A percentile compares a stretch with the other conserved stretches of the same genome.
These are phyloP conservation scores for Rhodocollybia butyracea DNA, from an alignment of 768 basidiomycete species.

Conservation along the genomic window DNA sequence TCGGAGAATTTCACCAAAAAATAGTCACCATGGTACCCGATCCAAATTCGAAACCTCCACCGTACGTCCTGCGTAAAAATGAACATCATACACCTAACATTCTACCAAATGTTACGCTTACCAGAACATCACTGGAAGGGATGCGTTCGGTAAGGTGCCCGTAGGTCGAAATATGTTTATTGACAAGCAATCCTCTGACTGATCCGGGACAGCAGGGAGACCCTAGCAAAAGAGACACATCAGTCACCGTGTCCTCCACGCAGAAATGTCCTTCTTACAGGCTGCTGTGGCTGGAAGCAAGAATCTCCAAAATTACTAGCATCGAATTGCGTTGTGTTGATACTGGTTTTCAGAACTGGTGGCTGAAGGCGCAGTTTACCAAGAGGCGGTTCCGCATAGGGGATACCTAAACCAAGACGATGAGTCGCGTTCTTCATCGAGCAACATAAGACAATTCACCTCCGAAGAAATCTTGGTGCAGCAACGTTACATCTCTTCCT, in stretches of 20 bases:
- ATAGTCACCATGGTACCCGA: too few relatives aligned
- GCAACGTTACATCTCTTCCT: constrained; percentile 29
- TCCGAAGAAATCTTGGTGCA: constrained; percentile 46
- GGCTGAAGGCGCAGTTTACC: constrained; percentile 43
- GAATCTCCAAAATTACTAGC: constrained; percentile 44
- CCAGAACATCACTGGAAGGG: constrained; percentile 32
- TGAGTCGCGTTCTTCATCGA: not conserved
- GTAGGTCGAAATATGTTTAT: constrained; percentile 55
- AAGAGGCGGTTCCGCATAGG: constrained; percentile 52
- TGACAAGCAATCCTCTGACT: constrained; percentile 59
- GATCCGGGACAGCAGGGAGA: constrained; percentile 18
- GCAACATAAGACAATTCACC: constrained; percentile 23
- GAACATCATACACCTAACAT: not conserved
- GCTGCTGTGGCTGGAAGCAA: constrained; percentile 55
- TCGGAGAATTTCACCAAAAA: too few relatives aligned
- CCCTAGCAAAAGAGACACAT: constrained; percentile 16
- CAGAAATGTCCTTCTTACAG: not conserved
- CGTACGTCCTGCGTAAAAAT: constrained; percentile 23
- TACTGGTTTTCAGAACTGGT: constrained; percentile 41
- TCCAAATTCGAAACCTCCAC: constrained; percentile 30
- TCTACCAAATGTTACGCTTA: constrained; percentile 11
- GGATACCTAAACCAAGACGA: constrained; percentile 38
- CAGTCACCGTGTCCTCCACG: not conserved
- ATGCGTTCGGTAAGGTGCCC: constrained; percentile 22
- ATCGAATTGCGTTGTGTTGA: constrained; percentile 33